Conservation (phyloP, 352 stramenopile genomes). For the Globisporangium okanoganense region DNA sequence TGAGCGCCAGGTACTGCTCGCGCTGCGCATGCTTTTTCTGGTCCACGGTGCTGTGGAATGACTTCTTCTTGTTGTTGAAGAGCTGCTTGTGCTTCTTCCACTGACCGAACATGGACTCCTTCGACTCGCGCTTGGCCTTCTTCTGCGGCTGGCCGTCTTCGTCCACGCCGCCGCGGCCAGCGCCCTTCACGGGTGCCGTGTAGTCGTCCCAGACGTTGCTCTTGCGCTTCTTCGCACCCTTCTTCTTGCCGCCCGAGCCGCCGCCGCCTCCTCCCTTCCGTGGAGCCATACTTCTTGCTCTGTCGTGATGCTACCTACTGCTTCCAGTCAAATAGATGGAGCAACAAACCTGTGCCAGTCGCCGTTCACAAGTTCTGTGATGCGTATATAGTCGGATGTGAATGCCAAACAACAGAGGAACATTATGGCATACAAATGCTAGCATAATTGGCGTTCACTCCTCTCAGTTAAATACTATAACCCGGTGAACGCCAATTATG, state of each 20-base stretch:
- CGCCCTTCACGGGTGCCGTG: slow-evolving; percentile 12
- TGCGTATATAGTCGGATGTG: no score
- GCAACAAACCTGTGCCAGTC: no score
- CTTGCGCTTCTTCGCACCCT: slow-evolving; percentile 45
- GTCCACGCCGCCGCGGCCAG: slow-evolving; percentile 2
- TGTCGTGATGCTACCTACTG: neutral
- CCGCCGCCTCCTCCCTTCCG: slow-evolving; percentile 19
- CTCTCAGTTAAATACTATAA: no score
- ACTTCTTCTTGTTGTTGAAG: slow-evolving; percentile 33
- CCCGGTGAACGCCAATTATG: no score
- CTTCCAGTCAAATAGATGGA: slow-evolving; percentile 1
- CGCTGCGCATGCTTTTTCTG: slow-evolving; percentile 49
- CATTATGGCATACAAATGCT: no score
- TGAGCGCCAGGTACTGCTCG: slow-evolving; percentile 31
- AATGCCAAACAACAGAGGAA: no score
- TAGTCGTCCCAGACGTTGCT: slow-evolving; percentile 52
- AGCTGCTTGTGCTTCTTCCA: slow-evolving; percentile 69
- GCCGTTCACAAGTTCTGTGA: no score
- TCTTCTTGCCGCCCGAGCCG: slow-evolving; percentile 31
- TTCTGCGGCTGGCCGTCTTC: slow-evolving; percentile 14
- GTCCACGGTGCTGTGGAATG: slow-evolving; percentile 40
- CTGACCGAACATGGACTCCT: slow-evolving; percentile 67
- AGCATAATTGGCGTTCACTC: no score
- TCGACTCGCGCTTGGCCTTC: slow-evolving; percentile 15
- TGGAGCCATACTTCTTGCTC: slow-evolving; percentile 20